Percentiles rank a stretch among this genome's conserved stretches.
Conservation (phyloP, 371 early-diverging fungal species). For the Mucor velutinosus region DNA sequence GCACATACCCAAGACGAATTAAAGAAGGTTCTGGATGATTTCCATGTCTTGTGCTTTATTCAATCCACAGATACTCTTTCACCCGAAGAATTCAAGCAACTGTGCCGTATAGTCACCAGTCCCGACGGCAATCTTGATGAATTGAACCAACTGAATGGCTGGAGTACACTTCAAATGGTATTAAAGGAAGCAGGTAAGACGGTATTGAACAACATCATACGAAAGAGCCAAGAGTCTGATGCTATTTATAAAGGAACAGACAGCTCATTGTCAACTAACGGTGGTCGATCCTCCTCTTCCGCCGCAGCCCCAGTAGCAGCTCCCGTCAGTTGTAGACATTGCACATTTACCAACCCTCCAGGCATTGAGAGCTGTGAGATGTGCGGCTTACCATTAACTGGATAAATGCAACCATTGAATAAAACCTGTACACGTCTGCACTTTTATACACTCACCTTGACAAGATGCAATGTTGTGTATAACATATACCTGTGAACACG, state of each 20-base stretch:
- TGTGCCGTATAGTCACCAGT: conserved; percentile 56
- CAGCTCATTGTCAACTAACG: neutral
- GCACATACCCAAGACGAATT: conserved; percentile 38
- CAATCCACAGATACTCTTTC: conserved; percentile 51
- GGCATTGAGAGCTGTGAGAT: conserved; percentile 83
- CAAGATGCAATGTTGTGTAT: too few relatives aligned
- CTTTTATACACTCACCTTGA: neutral
- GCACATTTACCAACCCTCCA: conserved; percentile 87
- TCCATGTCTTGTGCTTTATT: conserved; percentile 81
- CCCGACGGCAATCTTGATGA: conserved; percentile 43
- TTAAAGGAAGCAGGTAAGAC: conserved; percentile 60
- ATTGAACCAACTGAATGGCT: conserved; percentile 62
- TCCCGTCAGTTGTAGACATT: conserved; percentile 83
- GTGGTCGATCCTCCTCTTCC: conserved; percentile 11
- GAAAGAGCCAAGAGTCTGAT: neutral
- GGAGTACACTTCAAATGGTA: conserved; percentile 80
- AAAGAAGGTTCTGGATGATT: conserved; percentile 69
- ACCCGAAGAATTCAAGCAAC: conserved; percentile 56
- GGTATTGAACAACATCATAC: too few relatives aligned
- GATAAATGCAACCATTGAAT: conserved; percentile 14
- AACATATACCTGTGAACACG: too few relatives aligned
- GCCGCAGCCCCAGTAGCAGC: conserved; percentile 34
- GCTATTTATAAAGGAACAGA: conserved; percentile 5
- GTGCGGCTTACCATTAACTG: conserved; percentile 85
- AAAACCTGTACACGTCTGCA: neutral